These are phyloP conservation scores for Neoscytalidium dimidiatum DNA, from an alignment of 2,329 filamentous ascomycete genomes.

Conservation along the genomic window DNA sequence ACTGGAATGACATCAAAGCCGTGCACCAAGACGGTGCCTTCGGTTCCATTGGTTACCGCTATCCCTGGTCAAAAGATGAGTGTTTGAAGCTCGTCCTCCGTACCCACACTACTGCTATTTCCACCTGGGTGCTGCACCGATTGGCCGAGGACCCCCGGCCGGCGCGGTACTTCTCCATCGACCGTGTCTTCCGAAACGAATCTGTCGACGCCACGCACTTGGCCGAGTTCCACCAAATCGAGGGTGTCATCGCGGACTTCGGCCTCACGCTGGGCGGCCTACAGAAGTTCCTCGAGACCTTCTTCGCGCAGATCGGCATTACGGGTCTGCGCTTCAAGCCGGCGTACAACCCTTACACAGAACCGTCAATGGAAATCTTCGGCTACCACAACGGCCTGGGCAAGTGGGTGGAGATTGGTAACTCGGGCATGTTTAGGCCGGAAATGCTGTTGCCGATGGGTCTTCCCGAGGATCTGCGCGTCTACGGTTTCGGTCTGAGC, in stretches of 20 bases:
- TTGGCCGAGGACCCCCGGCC: constrained; percentile 80
- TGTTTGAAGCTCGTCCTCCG: constrained; percentile 84
- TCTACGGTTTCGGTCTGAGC: constrained; percentile 91
- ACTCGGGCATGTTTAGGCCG: constrained; percentile 97
- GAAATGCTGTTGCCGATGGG: constrained; percentile 98
- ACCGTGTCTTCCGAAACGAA: constrained; percentile 97
- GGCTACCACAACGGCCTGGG: constrained; percentile 85
- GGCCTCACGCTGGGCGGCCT: constrained; percentile 87
- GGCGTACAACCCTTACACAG: constrained; percentile 78
- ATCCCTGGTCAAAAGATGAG: constrained; percentile 89
- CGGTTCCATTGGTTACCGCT: constrained; percentile 93
- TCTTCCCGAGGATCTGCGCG: constrained; percentile 83
- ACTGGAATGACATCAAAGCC: constrained; percentile 83
- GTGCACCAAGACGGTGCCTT: constrained; percentile 92
- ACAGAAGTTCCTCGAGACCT: constrained; percentile 92
- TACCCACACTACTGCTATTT: constrained; percentile 94
- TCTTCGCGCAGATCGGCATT: constrained; percentile 97
- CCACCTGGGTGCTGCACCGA: constrained; percentile 86
- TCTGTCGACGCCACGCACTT: constrained; percentile 95
- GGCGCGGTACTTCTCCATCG: constrained; percentile 97
- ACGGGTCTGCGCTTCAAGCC: constrained; percentile 89
- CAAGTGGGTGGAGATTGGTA: constrained; percentile 96
- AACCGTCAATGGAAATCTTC: constrained; percentile 98
- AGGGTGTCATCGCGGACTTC: constrained; percentile 98
- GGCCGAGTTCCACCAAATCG: constrained; percentile 97